Conservation (phyloP, 129 eudicot species). For the Apium graveolens region DNA sequence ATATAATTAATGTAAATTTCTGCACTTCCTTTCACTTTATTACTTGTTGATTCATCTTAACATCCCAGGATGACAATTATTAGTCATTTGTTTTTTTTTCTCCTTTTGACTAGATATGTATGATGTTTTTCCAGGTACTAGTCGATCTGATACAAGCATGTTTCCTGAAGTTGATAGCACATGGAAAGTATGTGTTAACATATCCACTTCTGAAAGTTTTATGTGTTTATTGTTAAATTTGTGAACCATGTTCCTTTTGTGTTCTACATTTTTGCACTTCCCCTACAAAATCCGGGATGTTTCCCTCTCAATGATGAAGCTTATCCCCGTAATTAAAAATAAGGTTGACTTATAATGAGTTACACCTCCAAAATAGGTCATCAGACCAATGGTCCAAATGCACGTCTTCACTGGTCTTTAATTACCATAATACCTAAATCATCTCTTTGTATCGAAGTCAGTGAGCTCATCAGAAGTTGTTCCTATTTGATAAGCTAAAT, state of each 20-base stretch:
- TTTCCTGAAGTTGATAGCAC: conserved; percentile 94
- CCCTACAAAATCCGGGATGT: too few relatives aligned
- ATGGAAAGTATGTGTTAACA: conserved; percentile 66
- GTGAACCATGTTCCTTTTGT: not conserved
- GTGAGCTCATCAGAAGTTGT: not conserved
- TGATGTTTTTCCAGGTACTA: conserved; percentile 37
- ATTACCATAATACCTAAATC: not conserved
- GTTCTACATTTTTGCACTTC: not conserved
- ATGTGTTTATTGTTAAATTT: not conserved
- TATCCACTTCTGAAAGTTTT: conserved; percentile 1
- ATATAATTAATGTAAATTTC: not conserved
- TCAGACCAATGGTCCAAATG: not conserved
- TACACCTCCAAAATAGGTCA: not conserved
- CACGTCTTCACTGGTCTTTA: not conserved
- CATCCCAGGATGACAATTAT: not conserved
- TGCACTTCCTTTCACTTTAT: not conserved
- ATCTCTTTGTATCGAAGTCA: not conserved
- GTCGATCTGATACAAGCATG: conserved; percentile 54
- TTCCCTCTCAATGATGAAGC: too few relatives aligned
- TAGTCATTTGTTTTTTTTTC: not conserved
- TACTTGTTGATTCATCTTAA: not conserved
- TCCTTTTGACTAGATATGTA: conserved; percentile 6
- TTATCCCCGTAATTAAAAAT: not conserved
- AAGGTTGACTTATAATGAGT: not conserved
- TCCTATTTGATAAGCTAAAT: not conserved